phyloP scores from a whole-genome alignment of 768 basidiomycete species.

The Termitomyces eurrhizus region DNA sequence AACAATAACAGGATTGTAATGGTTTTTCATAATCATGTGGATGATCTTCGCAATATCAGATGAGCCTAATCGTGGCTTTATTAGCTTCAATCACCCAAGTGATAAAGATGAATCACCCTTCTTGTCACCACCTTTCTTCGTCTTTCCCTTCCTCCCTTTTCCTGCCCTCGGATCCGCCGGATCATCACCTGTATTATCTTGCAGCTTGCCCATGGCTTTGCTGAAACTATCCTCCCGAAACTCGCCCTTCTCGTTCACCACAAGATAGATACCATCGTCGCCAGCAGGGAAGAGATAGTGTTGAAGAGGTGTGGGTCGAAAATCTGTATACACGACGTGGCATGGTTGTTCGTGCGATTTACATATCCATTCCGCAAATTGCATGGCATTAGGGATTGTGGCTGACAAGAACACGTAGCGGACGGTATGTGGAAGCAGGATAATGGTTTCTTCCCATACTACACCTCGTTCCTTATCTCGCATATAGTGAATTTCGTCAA shows the following conservation, averaged over 20 bases:
- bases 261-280: slow-evolving; percentile 94
- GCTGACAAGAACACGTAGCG: slow-evolving; percentile 99
- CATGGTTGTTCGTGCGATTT: slow-evolving; percentile 97
- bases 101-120: slow-evolving; percentile 56
- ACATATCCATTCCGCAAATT: slow-evolving; percentile 99
- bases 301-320: slow-evolving; percentile 95
- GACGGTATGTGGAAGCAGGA: slow-evolving; percentile 92
- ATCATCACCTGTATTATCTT: slow-evolving; percentile 82
- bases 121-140: slow-evolving; percentile 88
- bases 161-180: slow-evolving; percentile 84
- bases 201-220: slow-evolving; percentile 94
- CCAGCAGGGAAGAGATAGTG: slow-evolving; percentile 98
- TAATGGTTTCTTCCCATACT: slow-evolving; percentile 99
- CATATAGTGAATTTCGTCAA: slow-evolving; percentile 99
- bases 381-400: slow-evolving; percentile 99
- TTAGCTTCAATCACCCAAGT: not conserved
- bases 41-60: slow-evolving; percentile 98
- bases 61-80: slow-evolving; percentile 44
- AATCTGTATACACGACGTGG: slow-evolving; percentile 99
- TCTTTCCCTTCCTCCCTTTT: slow-evolving; percentile 88
- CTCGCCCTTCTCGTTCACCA: slow-evolving; percentile 98
- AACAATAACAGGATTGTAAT: slow-evolving; percentile 97
- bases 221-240: slow-evolving; percentile 97
- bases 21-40: slow-evolving; percentile 97
- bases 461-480: slow-evolving; percentile 98